A percentile compares a stretch with the other conserved stretches of the same genome.
These are phyloP conservation scores for Boeremia exigua DNA, from an alignment of 2,329 filamentous ascomycete species.

Conservation along the genomic window DNA sequence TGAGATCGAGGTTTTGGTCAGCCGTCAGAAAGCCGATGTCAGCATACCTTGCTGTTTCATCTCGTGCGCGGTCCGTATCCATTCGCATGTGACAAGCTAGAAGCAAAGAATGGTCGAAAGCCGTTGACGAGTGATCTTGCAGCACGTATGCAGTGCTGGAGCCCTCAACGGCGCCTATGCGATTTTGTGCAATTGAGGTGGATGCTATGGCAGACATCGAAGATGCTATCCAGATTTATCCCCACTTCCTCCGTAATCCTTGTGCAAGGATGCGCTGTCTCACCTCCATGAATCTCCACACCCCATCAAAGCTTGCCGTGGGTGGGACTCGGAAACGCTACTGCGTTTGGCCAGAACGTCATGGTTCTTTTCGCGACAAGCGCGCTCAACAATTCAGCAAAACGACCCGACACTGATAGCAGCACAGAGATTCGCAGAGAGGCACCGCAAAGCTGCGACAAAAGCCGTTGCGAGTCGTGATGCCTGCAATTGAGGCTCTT, in stretches of 20 bases:
- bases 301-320: conserved; percentile 15
- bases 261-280: conserved; percentile 17
- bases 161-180: background rate
- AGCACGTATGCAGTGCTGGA: background rate
- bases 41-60: background rate
- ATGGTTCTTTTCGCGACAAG: conserved; percentile 28
- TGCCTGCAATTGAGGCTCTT: conserved; percentile 14
- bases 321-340: conserved; percentile 19
- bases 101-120: background rate
- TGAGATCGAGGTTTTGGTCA: background rate
- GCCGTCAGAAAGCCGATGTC: background rate
- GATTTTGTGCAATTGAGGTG: background rate
- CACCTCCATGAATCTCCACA: conserved; percentile 18
- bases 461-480: conserved; percentile 15
- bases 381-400: conserved; percentile 36
- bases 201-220: background rate
- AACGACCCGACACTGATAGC: conserved; percentile 3
- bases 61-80: background rate
- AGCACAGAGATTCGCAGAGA: conserved; percentile 12
- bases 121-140: background rate
- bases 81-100: background rate
- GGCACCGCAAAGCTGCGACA: conserved; percentile 12
- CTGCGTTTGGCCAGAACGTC: conserved; percentile 23
- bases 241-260: conserved; percentile 5
- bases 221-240: background rate